Conservation (phyloP, 805 yeast species). For the Saccharomycopsis microspora region DNA sequence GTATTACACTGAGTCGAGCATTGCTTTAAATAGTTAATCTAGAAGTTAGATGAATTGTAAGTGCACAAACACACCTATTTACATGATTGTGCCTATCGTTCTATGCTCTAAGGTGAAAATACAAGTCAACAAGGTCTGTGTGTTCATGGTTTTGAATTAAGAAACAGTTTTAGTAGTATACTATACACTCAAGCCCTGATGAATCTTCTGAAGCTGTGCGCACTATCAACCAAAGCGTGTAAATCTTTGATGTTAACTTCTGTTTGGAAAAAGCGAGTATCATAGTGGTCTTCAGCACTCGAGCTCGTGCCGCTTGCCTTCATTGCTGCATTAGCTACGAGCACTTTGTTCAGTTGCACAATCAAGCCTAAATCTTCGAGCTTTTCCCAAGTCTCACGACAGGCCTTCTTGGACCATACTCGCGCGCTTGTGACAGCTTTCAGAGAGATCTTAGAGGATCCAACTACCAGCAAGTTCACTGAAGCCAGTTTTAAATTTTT, state of each 20-base stretch:
- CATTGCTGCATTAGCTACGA: constrained; percentile 6
- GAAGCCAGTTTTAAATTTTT: constrained; percentile 26
- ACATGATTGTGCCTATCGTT: no score
- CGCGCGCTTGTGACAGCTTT: constrained; percentile 19
- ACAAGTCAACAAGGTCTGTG: not conserved
- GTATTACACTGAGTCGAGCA: no score
- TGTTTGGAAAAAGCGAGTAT: constrained; percentile 37
- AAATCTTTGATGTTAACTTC: constrained; percentile 44
- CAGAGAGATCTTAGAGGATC: not conserved
- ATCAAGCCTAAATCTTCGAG: constrained; percentile 46
- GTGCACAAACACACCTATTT: no score
- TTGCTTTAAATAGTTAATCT: no score
- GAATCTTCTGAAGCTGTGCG: constrained; percentile 16
- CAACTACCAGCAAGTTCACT: not conserved
- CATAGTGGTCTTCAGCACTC: constrained; percentile 24
- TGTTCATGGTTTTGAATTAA: not conserved
- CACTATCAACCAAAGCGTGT: constrained; percentile 18
- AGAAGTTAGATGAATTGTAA: no score
- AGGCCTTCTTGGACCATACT: constrained; percentile 49
- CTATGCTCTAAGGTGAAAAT: no score
- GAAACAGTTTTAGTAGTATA: not conserved
- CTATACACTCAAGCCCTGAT: constrained; percentile 1
- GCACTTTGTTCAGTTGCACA: constrained; percentile 9
- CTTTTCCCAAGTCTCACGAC: constrained; percentile 67
- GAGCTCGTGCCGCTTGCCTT: constrained; percentile 28